Conservation (phyloP, 2,329 filamentous ascomycete genomes). For the Alternaria gaisen region DNA sequence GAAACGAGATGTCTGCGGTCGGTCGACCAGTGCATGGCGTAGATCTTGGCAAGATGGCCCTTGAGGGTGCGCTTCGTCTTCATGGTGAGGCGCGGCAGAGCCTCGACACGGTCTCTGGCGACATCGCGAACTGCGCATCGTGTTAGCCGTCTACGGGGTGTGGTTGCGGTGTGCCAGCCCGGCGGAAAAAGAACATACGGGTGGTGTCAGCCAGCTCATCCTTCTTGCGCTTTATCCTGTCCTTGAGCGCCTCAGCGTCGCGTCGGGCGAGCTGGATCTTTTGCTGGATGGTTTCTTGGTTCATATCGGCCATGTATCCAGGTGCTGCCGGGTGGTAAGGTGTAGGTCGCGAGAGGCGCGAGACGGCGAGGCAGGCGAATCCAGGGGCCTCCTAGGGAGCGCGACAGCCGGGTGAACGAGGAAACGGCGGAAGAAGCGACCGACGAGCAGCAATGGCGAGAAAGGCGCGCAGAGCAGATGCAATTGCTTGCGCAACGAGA, state of each 20-base stretch:
- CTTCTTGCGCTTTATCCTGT: constrained; percentile 99
- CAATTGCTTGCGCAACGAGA: constrained; percentile 40
- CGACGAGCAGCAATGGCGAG: constrained; percentile 32
- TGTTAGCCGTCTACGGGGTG: constrained; percentile 34
- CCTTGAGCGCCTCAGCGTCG: constrained; percentile 97
- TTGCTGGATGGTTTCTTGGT: constrained; percentile 61
- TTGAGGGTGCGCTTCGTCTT: constrained; percentile 96
- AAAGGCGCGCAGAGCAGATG: constrained; percentile 36
- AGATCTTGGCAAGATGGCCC: constrained; percentile 98
- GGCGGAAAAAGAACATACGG: constrained; percentile 69
- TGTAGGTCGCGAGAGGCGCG: constrained; percentile 26
- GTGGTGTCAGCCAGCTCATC: constrained; percentile 98
- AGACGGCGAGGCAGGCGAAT: constrained; percentile 39
- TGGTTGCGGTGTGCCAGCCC: constrained; percentile 2
- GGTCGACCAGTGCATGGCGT: constrained; percentile 99
- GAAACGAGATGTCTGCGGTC: constrained; percentile 97
- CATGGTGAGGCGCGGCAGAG: constrained; percentile 93
- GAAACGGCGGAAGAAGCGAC: constrained; percentile 22
- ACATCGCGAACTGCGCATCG: constrained; percentile 80
- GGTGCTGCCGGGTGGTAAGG: constrained; percentile 18
- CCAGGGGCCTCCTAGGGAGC: constrained; percentile 48
- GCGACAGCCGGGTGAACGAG: constrained; percentile 35
- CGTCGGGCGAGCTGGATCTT: constrained; percentile 94
- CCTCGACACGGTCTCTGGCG: constrained; percentile 89
- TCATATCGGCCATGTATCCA: constrained; percentile 58